Conservation (phyloP, 1,284 basidiomycete genomes). For the Malassezia yamatoensis region DNA sequence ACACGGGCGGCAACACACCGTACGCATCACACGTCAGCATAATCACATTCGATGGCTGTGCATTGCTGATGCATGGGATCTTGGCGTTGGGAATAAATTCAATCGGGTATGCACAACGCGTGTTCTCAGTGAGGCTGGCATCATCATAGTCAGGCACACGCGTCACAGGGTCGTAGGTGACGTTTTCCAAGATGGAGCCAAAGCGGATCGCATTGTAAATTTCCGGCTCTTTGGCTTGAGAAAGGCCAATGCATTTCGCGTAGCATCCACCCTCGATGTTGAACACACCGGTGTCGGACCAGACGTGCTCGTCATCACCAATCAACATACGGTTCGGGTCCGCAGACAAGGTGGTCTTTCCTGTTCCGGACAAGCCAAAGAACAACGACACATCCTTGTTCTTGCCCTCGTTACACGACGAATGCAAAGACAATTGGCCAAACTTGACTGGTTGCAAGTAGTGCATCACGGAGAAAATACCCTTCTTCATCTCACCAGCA, state of each 20-base stretch:
- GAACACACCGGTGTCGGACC: conserved; percentile 67
- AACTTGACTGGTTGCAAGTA: conserved; percentile 99
- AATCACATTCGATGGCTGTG: conserved; percentile 68
- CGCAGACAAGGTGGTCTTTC: conserved; percentile 61
- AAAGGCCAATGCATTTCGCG: conserved; percentile 95
- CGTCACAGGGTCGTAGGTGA: conserved; percentile 83
- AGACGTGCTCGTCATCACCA: conserved; percentile 48
- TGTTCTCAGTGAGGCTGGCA: conserved; percentile 94
- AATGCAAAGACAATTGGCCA: conserved; percentile 93
- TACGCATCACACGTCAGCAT: conserved; percentile 98
- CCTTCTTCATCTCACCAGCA: conserved; percentile 99
- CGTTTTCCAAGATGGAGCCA: conserved; percentile 96
- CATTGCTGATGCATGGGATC: conserved; percentile 50
- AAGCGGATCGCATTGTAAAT: conserved; percentile 92
- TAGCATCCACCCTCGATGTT: conserved; percentile 99
- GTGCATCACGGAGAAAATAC: conserved; percentile 99
- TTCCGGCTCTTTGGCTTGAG: conserved; percentile 89
- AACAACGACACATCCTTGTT: conserved; percentile 91
- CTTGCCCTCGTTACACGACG: conserved; percentile 93
- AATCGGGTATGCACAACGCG: conserved; percentile 61
- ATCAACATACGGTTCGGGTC: conserved; percentile 42
- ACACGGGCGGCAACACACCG: conserved; percentile 92
- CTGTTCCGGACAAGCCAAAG: conserved; percentile 96
- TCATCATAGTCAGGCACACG: conserved; percentile 93
- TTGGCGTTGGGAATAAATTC: conserved; percentile 82